Evolutionary conservation across 768 basidiomycete genomes (phyloP), one percentile per base, ranked within the genome.

Genomic region (Phylloporus arenicola): DNA sequence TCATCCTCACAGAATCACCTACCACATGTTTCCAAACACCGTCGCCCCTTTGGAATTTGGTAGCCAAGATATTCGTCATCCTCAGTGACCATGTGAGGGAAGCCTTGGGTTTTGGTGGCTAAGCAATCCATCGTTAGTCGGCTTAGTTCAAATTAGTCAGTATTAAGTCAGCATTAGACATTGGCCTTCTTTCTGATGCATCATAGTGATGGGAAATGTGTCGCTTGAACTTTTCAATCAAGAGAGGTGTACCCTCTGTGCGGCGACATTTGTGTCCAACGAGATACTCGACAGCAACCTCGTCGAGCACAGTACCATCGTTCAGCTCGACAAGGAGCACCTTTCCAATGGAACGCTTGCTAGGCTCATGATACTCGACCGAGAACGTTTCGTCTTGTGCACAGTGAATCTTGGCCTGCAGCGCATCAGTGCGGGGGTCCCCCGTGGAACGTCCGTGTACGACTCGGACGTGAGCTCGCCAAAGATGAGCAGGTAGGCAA

Each of bases 231-330:
- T 95, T 95, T 68, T 84, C 81, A 62, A 92, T 79, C 55, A 95
- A 70, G 38, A 95, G 73, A 6, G 92, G 92, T 1, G 83, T 92
- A 48, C 92, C 92, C 65, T 95, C 92, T 20, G 76, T 76, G 46
- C 92, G 82, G 67, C 90, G 80, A 59, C 90, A 78, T 68, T 87
- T 88, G 78, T 95, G 92, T 11, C 92, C 92, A 47, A 95, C 90
- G 34, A 92, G 92, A 69, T 90, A 92, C 65, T 92, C 88, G 43
- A 94, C 83, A 62, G 81, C 82, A 25, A 94, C 90, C 64, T 95
- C 93, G 31, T 92, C 87, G 45, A 95, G 78, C 27, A 87, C 76
- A 27, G 89, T 92, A 13, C 91, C 92, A 59, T 95, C 92, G 58
- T 90, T 92, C 58, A 95, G 73, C 63, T 88, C 86, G 50, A 94